Percentiles rank a stretch among this genome's conserved stretches.
These are phyloP conservation scores for Echria macrotheca DNA, from an alignment of 495 filamentous ascomycete species.

Conservation along the genomic window DNA sequence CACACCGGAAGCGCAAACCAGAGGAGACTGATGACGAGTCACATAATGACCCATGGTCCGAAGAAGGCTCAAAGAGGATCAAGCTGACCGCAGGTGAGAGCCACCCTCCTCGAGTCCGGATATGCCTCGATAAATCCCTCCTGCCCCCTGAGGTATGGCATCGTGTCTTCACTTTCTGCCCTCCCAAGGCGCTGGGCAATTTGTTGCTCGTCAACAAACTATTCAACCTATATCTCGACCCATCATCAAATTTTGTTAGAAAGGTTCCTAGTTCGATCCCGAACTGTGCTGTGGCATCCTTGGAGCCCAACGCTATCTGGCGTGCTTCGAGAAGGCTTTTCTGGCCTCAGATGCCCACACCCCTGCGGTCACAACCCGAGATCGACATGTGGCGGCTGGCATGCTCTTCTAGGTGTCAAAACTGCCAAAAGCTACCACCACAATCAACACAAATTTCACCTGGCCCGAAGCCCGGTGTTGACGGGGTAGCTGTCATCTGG, in stretches of 20 bases:
- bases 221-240: slow-evolving; percentile 50
- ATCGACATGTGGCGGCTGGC: slow-evolving; percentile 59
- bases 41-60: not conserved
- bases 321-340: slow-evolving; percentile 50
- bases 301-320: slow-evolving; percentile 55
- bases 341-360: slow-evolving; percentile 51
- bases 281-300: slow-evolving; percentile 16
- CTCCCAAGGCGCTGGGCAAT: slow-evolving; percentile 44
- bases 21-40: slow-evolving; percentile 2
- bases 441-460: too few species aligned
- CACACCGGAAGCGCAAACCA: slow-evolving; percentile 41
- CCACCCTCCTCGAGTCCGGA: slow-evolving; percentile 6
- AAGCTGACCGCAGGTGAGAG: slow-evolving; percentile 27
- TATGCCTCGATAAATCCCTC: slow-evolving; percentile 31
- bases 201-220: slow-evolving; percentile 47
- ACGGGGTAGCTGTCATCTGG: slow-evolving; percentile 55
- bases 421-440: slow-evolving; percentile 38
- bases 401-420: slow-evolving; percentile 49
- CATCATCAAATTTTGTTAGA: slow-evolving; percentile 30
- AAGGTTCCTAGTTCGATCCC: slow-evolving; percentile 19
- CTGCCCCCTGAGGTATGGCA: slow-evolving; percentile 52
- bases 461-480: slow-evolving; percentile 49
- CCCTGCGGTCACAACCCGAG: slow-evolving; percentile 50
- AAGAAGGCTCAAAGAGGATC: slow-evolving; percentile 29
- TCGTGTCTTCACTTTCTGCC: slow-evolving; percentile 48